Base-by-base conservation (phyloP, 23 red algal species). In the Gracilaria domingensis region DNA sequence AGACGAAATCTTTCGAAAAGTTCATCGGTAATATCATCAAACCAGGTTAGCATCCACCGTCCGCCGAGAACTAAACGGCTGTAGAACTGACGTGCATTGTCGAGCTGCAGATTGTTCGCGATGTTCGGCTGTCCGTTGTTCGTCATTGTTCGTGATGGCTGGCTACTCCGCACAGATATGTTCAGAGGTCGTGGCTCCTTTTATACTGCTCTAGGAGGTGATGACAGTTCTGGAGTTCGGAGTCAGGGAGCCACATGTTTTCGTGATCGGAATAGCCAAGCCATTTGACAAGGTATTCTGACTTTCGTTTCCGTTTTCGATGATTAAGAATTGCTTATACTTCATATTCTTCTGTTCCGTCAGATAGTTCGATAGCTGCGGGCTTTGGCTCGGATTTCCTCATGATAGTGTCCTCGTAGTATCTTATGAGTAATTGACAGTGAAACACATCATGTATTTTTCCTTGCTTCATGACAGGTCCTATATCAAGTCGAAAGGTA, bases 271-370 rank as follows among this genome's bases (percentile, higher is more conserved):
- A 13, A 50, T 83, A 83, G 24, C 57, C 56, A 30, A 65, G 39
- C 57, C 51, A 83, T 40, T 83, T 83, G 17, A 83, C 12, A 26
- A 83, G 53, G 42, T 40, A 66, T 42, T 83, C 61, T 21, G 0
- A 8, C 26, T 64, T 35, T 38, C 29, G n/a, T 49, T 23, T 42
- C 4, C 53, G 30, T 7, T 20, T 59, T 39, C 61, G 48, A 34
- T 83, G 50, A 64, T 65, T 83, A 4, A 83, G 0, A 66, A 83
- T 83, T 5, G 80, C n/a, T 83, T 83, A 56, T 0, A 83, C 80
- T 62, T 83, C 80, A 65, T 44, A 66, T 64, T 66, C 29, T 66
- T 57, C 30, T 6, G 36, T 1, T 40, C 56, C 80, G 18, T 83
- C 54, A 29, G 0, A 29, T 8, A 66, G 37, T 44, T 35, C 26